Conservation (phyloP, 768 basidiomycete genomes). For the Auriscalpium vulgare region DNA sequence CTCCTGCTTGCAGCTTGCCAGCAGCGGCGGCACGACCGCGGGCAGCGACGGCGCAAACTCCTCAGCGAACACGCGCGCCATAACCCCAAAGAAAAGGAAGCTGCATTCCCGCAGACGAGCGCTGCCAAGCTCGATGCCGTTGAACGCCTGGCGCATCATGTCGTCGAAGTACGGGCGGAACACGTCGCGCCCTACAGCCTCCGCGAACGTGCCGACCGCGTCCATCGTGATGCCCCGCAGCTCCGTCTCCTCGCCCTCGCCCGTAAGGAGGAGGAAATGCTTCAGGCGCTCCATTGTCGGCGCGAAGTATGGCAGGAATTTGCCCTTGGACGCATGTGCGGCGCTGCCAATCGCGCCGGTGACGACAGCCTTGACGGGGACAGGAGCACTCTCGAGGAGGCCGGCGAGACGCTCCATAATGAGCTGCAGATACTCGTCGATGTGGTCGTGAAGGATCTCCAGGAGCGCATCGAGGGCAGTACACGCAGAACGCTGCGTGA, state of each 20-base stretch:
- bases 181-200: conserved; percentile 88
- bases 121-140: conserved; percentile 79
- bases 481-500: conserved; percentile 89
- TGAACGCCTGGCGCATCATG: conserved; percentile 93
- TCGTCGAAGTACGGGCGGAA: conserved; percentile 96
- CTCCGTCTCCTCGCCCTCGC: conserved; percentile 88
- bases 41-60: conserved; percentile 88
- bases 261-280: conserved; percentile 78
- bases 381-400: conserved; percentile 81
- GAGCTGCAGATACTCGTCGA: conserved; percentile 82
- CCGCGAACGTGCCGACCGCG: conserved; percentile 96
- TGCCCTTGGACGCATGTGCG: conserved; percentile 88
- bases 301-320: conserved; percentile 91
- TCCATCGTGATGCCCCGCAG: conserved; percentile 97
- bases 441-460: conserved; percentile 86
- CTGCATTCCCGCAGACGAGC: conserved; percentile 88
- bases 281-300: conserved; percentile 83
- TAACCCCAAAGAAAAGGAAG: conserved; percentile 97
- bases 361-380: conserved; percentile 85
- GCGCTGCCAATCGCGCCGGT: conserved; percentile 98
- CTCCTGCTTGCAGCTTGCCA: conserved; percentile 73
- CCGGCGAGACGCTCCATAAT: conserved; percentile 92
- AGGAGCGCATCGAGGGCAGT: conserved; percentile 94
- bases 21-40: conserved; percentile 77
- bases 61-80: conserved; percentile 94